Base-by-base conservation (phyloP, 2,329 filamentous ascomycete species). In the Colletotrichum sp. region DNA sequence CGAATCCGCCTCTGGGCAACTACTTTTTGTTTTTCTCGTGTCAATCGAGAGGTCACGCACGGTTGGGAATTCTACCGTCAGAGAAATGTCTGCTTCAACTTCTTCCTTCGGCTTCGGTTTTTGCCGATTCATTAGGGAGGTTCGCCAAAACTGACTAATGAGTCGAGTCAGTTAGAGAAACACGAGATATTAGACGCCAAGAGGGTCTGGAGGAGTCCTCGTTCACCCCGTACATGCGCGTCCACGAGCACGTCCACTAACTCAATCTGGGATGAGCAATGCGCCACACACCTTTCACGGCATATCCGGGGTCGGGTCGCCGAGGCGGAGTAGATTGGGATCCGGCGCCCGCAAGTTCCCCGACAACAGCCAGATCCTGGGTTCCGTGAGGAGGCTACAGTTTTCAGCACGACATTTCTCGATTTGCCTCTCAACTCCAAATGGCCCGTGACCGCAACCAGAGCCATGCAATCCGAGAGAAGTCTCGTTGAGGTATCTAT, bases 1-100 rank as follows among this genome's bases (percentile, higher is more conserved):
- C 74, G 65, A 76, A 76, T 76, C 74, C 74, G 74, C 74, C 74
- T 76, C 74, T 76, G 71, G 74, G 74, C 74, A 76, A 15, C 32
- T 59, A 18, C 16, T 7, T 12, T 18, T 62, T 36, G 59, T 12
- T 62, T 34, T 13, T 34, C 30, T 62, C 6, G 28, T n/a, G 28
- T 15, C 3, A 16, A n/a, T 59, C 15, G 3, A 36, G 26, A 15
- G n/a, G n/a, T 16, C 55, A 59, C 36, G 36, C 55, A 59, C 36
- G 36, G 10, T 52, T 21, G n/a, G 18, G 2, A 2, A 18, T 10
- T 28, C 24, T 9, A 26, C 15, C 7, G 55, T 24, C 15, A 18
- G 3, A 28, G 16, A 26, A 15, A 57, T 26, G 5, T 3, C 4
- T 18, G 24, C n/a, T 28, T 18, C 57, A 12, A 18, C 21, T 18